Conservation (phyloP, 768 basidiomycete genomes). For the Tylopilus vinaceipallidus region DNA sequence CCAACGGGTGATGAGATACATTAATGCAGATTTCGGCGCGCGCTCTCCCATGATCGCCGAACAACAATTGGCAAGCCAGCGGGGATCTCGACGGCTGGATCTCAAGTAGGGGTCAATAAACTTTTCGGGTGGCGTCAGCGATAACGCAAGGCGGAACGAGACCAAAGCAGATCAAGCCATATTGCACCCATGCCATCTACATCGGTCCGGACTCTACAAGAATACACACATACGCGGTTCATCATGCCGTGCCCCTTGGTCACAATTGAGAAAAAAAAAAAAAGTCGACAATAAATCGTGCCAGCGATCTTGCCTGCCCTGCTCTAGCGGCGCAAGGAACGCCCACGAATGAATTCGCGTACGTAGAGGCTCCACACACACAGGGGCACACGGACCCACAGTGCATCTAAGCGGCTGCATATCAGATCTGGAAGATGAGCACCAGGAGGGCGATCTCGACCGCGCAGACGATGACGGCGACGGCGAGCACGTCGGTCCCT, state of each 20-base stretch:
- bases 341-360: too few species aligned
- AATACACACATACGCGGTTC: not conserved
- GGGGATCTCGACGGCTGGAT: slow-evolving; percentile 25
- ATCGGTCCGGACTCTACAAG: too few species aligned
- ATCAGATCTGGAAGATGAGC: slow-evolving; percentile 47
- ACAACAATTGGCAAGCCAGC: slow-evolving; percentile 4
- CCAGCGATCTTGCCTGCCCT: slow-evolving; percentile 5
- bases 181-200: too few species aligned
- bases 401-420: too few species aligned
- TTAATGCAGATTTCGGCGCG: not conserved
- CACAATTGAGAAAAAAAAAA: slow-evolving; percentile 15
- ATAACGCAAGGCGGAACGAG: not conserved
- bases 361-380: too few species aligned
- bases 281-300: slow-evolving; percentile 14
- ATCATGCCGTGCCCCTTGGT: slow-evolving; percentile 8
- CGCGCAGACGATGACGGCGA: slow-evolving; percentile 56
- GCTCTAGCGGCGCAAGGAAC: slow-evolving; percentile 1
- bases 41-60: slow-evolving; percentile 10
- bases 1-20: slow-evolving; percentile 5
- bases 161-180: not conserved
- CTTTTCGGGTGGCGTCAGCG: slow-evolving; percentile 1
- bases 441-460: slow-evolving; percentile 67
- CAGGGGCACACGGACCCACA: slow-evolving; percentile 8
- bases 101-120: slow-evolving; percentile 7
- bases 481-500: slow-evolving; percentile 63